Conservation (phyloP, 768 basidiomycete genomes). For the Hypholoma sublateritium region DNA sequence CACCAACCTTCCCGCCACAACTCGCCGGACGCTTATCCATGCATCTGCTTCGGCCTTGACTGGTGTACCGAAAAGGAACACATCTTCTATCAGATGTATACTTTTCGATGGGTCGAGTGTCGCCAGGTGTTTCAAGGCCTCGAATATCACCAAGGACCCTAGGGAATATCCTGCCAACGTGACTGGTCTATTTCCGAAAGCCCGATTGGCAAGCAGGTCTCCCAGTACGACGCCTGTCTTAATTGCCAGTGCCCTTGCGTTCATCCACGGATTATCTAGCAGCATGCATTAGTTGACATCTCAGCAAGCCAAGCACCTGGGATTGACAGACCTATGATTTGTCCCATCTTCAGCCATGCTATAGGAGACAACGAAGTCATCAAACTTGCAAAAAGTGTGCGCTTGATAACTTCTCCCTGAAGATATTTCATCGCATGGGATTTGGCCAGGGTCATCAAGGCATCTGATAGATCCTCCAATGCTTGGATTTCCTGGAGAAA, state of each 20-base stretch:
- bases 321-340: slow-evolving; percentile 50
- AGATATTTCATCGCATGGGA: slow-evolving; percentile 51
- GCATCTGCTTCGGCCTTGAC: slow-evolving; percentile 34
- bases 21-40: slow-evolving; percentile 48
- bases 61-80: slow-evolving; percentile 55
- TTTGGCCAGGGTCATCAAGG: slow-evolving; percentile 43
- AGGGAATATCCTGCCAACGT: slow-evolving; percentile 59
- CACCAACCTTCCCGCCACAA: slow-evolving; percentile 51
- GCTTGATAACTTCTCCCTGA: slow-evolving; percentile 45
- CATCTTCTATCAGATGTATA: slow-evolving; percentile 49
- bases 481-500: slow-evolving; percentile 52
- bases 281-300: not conserved
- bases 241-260: slow-evolving; percentile 47
- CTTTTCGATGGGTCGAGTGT: slow-evolving; percentile 43
- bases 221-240: slow-evolving; percentile 57
- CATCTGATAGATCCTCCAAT: slow-evolving; percentile 46
- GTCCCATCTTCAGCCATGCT: slow-evolving; percentile 49
- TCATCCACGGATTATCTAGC: slow-evolving; percentile 62
- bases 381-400: slow-evolving; percentile 49
- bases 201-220: slow-evolving; percentile 46
- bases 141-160: slow-evolving; percentile 55
- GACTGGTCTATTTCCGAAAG: slow-evolving; percentile 54
- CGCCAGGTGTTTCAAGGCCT: slow-evolving; percentile 50
- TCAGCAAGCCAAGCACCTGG: not conserved
- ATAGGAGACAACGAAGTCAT: slow-evolving; percentile 51